Percentiles rank a stretch among this genome's conserved stretches.
Conservation (phyloP, 176 grass and related monocot genomes). For the Thalia dealbata region DNA sequence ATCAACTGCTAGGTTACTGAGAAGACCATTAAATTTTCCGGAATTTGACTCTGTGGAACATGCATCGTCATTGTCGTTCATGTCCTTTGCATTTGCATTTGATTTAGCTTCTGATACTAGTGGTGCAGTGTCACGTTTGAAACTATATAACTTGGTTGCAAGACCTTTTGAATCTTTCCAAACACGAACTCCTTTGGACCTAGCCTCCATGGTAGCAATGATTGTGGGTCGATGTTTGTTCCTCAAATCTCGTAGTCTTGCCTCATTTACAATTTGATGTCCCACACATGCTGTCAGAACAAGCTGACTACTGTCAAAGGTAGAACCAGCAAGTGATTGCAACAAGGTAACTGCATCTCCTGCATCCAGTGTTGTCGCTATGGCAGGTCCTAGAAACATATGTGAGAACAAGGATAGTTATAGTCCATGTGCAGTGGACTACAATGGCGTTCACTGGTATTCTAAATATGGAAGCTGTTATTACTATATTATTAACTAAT, state of each 20-base stretch:
- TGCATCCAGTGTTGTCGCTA: constrained; percentile 93
- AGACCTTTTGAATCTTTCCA: constrained; percentile 75
- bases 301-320: constrained; percentile 98
- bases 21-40: constrained; percentile 38
- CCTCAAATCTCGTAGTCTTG: constrained; percentile 65
- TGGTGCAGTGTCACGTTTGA: constrained; percentile 59
- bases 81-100: constrained; percentile 32
- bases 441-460: background rate
- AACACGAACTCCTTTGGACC: constrained; percentile 51
- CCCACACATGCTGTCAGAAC: constrained; percentile 97
- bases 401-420: background rate
- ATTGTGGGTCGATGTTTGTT: constrained; percentile 84
- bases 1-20: constrained; percentile 45
- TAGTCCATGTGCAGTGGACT: background rate
- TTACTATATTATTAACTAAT: constrained; percentile 20
- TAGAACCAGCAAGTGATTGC: constrained; percentile 87
- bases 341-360: constrained; percentile 94
- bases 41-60: constrained; percentile 36
- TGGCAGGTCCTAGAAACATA: constrained; percentile 71
- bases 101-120: constrained; percentile 47
- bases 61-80: constrained; percentile 26
- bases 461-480: background rate
- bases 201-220: constrained; percentile 82
- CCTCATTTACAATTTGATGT: constrained; percentile 76
- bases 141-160: constrained; percentile 78